These are phyloP conservation scores for Xylaria cubensis DNA, from an alignment of 495 filamentous ascomycete genomes.

Conservation along the genomic window DNA sequence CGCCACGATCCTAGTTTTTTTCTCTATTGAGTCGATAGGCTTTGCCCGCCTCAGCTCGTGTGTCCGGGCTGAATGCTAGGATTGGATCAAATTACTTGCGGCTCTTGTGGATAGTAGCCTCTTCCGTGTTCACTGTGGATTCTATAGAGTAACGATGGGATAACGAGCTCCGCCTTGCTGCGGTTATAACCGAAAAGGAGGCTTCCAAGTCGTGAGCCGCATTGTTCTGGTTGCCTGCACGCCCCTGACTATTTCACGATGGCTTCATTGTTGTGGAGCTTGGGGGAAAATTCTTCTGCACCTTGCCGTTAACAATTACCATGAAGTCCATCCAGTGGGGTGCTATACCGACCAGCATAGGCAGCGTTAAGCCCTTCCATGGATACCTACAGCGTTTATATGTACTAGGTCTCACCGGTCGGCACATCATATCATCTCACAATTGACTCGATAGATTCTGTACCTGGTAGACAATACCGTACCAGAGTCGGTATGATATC, in stretches of 20 bases:
- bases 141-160: conserved; percentile 41
- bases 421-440: conserved; percentile 16
- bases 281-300: conserved; percentile 28
- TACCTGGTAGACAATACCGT: neutral
- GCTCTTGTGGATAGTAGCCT: conserved; percentile 9
- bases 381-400: neutral
- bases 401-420: neutral
- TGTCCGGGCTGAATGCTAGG: neutral
- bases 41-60: neutral
- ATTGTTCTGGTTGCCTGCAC: conserved; percentile 27
- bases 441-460: neutral
- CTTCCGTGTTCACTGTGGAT: conserved; percentile 35
- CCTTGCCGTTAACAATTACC: conserved; percentile 24
- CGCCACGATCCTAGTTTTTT: neutral
- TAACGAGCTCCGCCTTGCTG: conserved; percentile 34
- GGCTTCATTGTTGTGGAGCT: conserved; percentile 39
- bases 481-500: neutral
- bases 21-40: neutral
- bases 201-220: neutral
- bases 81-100: conserved; percentile 16
- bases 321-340: conserved; percentile 12
- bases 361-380: neutral
- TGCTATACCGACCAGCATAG: neutral
- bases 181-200: conserved; percentile 20
- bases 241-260: conserved; percentile 36